Evolutionary conservation across 768 basidiomycete species (phyloP), one percentile per base, ranked within the genome.

Genomic region (Auricularia cornea): DNA sequence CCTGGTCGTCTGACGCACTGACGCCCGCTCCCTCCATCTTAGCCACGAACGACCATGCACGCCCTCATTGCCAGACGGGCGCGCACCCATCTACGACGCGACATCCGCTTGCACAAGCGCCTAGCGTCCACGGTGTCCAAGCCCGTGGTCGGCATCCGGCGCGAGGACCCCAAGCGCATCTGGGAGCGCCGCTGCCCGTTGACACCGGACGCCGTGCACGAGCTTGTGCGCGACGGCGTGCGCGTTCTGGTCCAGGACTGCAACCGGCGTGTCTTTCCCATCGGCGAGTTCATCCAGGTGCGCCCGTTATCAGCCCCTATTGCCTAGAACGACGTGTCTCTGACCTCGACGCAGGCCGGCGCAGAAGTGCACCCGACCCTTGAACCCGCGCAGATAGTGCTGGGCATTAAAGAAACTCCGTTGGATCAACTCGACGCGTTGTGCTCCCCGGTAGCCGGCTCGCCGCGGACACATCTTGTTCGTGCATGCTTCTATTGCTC

Each of bases 351-450:
- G 12, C 68, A 95, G 92, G 94, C 88, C 38, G 94, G 94, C 18
- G 94, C 94, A 23, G 77, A 72, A 18, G 72, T 93, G 61, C 79
- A 81, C 62, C 70, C 80, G 12, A 77, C 76, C n/a, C 79, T 92
- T 20, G 73, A 76, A 3, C 76, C 82, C 5, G 85, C 90, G 0
- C 86, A 94, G 66, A 84, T 97, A 60, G 73, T 94, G 33, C 70
- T 94, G 3, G 94, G 94, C 2, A 94, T 97, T 74, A 97, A 97
- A 69, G 94, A 97, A 72, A 84, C 88, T 0, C 88, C 89, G 10
- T 72, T 94, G 6, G 54, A 74, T 30, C 85, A 88, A 65, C 78
- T 93, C 28, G 60, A 67, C n/a, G 20, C 59, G 20, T 52, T 62
- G 23, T 57, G 26, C 30, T 31, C 48, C 44, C 60, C 35, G 70